Percentiles rank a stretch among this genome's conserved stretches.
Evolutionary conservation across 2,329 filamentous ascomycete species (phyloP).

Genomic region (Zopfia rhizophila): DNA sequence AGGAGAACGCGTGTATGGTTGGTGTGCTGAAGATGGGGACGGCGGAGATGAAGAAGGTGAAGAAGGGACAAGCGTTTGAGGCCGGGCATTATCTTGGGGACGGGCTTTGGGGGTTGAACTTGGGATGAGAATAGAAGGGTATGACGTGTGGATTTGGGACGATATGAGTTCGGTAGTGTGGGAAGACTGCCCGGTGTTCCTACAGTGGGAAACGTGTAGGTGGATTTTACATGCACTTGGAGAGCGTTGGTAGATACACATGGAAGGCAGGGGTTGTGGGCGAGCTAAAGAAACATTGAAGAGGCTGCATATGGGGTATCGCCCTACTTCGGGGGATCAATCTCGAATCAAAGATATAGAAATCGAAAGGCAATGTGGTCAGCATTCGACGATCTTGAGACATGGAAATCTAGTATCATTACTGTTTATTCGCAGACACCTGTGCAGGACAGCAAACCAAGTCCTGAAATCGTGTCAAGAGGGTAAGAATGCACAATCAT

Average conservation of each 20-base stretch:
- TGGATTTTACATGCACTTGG: no score
- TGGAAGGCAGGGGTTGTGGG: no score
- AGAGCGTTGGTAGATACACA: no score
- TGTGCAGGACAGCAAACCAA: conserved; percentile 9
- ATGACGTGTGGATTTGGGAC: conserved; percentile 3
- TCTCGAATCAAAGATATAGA: no score
- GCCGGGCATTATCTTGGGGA: conserved; percentile 94
- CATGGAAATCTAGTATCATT: conserved; percentile 49
- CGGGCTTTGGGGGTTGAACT: conserved; percentile 83
- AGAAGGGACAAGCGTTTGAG: conserved; percentile 94
- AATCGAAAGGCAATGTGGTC: no score
- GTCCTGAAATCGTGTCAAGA: not conserved
- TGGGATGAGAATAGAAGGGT: conserved; percentile 57
- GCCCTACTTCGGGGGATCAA: no score
- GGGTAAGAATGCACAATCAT: not conserved
- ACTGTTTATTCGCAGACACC: conserved; percentile 26
- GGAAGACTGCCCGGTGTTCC: no score
- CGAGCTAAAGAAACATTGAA: no score
- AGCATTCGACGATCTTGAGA: no score
- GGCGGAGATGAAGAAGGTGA: conserved; percentile 90
- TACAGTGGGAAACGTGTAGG: no score
- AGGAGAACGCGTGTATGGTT: conserved; percentile 89
- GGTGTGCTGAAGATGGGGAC: conserved; percentile 86
- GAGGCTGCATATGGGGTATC: no score
- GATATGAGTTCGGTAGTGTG: no score